These are phyloP conservation scores for Holtermanniella nyarrowii DNA, from an alignment of 768 basidiomycete species.

Conservation along the genomic window DNA sequence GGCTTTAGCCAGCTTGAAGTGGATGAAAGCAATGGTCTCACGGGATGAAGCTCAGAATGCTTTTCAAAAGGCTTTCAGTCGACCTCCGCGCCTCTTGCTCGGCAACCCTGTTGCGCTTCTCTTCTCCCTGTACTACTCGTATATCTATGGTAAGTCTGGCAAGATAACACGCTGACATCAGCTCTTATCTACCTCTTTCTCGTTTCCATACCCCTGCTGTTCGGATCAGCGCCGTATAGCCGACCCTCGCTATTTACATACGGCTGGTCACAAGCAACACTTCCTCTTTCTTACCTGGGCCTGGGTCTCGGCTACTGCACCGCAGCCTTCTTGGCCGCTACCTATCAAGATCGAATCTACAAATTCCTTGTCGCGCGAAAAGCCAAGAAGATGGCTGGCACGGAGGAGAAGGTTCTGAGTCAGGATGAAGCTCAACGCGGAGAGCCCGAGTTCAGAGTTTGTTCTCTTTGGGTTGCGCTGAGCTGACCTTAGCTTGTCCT, in stretches of 20 bases:
- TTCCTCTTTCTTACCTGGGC: conserved; percentile 29
- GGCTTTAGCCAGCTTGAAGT: conserved; percentile 23
- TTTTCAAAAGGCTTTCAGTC: conserved; percentile 24
- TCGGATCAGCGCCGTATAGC: conserved; percentile 25
- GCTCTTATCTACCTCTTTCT: conserved; percentile 34
- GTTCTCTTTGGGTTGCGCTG: background rate
- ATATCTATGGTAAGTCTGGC: conserved; percentile 27
- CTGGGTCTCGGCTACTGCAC: conserved; percentile 28
- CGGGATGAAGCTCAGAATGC: conserved; percentile 16
- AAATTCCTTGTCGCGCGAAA: conserved; percentile 16
- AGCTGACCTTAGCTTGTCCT: conserved; percentile 25
- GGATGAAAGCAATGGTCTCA: conserved; percentile 34
- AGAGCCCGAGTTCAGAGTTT: background rate
- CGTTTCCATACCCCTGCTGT: conserved; percentile 27
- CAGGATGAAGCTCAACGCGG: background rate
- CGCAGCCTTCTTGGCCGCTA: conserved; percentile 18
- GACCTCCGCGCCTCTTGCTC: conserved; percentile 29
- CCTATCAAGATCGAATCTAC: conserved; percentile 32
- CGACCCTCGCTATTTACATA: conserved; percentile 21
- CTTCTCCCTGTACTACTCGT: conserved; percentile 32
- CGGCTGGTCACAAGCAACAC: conserved; percentile 18
- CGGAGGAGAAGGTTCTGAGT: conserved; percentile 18
- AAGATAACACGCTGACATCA: conserved; percentile 3
- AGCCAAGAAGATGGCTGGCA: conserved; percentile 19
- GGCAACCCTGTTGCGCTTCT: conserved; percentile 30